Conservation (phyloP, 1,284 basidiomycete genomes). For the Cerrena zonata region DNA sequence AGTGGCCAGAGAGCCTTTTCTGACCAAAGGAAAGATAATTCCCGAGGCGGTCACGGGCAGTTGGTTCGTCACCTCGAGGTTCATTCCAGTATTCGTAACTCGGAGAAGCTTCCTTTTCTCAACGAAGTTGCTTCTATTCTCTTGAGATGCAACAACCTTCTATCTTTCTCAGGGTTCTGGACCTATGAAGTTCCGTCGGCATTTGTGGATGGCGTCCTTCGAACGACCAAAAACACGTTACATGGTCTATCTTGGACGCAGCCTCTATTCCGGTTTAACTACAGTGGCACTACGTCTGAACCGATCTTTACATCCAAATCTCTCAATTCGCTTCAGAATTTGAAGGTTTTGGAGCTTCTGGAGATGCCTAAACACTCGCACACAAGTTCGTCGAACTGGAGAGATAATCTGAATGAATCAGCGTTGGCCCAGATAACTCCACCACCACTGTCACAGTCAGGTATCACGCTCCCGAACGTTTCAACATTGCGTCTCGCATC, state of each 20-base stretch:
- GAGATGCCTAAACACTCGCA: not conserved
- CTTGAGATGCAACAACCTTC: slow-evolving; percentile 16
- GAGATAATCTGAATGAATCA: not conserved
- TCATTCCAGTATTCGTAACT: slow-evolving; percentile 15
- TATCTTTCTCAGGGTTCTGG: slow-evolving; percentile 21
- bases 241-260: slow-evolving; percentile 23
- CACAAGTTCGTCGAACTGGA: not conserved
- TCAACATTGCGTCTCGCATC: slow-evolving; percentile 17
- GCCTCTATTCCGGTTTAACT: slow-evolving; percentile 11
- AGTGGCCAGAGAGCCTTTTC: slow-evolving; percentile 2
- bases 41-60: slow-evolving; percentile 14
- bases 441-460: slow-evolving; percentile 2
- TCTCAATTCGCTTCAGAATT: not conserved
- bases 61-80: slow-evolving; percentile 24
- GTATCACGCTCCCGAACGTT: slow-evolving; percentile 15
- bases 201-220: slow-evolving; percentile 16
- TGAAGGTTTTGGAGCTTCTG: slow-evolving; percentile 3
- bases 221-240: slow-evolving; percentile 18
- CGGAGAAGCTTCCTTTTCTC: slow-evolving; percentile 16
- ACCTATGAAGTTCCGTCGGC: slow-evolving; percentile 15
- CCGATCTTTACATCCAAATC: not conserved
- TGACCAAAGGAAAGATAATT: not conserved
- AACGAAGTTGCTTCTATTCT: slow-evolving; percentile 15
- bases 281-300: not conserved
- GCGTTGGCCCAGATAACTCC: not conserved